Evolutionary conservation across 1,284 basidiomycete species (phyloP), one percentile per base, ranked within the genome.

Genomic region (Cerrena zonata): DNA sequence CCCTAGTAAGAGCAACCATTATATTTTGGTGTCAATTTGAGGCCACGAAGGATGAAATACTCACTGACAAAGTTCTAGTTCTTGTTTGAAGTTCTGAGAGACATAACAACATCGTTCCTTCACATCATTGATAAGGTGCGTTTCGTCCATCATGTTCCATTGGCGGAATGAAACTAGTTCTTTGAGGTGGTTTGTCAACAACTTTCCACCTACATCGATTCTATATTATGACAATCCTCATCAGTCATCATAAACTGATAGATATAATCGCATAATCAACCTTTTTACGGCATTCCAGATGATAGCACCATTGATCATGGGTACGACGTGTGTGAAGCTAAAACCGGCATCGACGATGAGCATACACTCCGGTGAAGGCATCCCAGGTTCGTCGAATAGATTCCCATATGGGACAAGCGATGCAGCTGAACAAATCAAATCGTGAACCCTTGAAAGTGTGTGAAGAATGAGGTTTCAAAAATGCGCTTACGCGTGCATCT

Each of bases 71-170:
- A 70, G 67, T 66, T 94, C 86, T 53, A 94, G 69, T 68, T 95
- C 91, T 43, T 68, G 63, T 50, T 74, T 75, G 71, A 87, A 93
- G 62, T 86, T 73, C 37, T 73, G 73, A n/a, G 87, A 84, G 48
- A 96, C 87, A 67, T 89, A 97, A 66, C 90, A 91, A 64, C 90
- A 94, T 12, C 77, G 69, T 64, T 91, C 91, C 65, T 95, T 94
- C 60, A 94, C 86, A 56, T 89, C 80, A 69, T 94, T 93, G 70
- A 96, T 87, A 61, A 97, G 86, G 67, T 88, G 82, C 1, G 91
- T 93, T 69, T 96, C 89, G 64, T 97, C 93, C 82, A 94, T 93
- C 89, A 97, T 92, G 67, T 97, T 93, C 89, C 91, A 95, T 63
- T 98, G 94, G 26, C 92, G 84, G 67, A 91, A 97, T 11, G 92